Percentiles rank a stretch among this genome's conserved stretches.
Conservation (phyloP, 257 asterid species). For the Striga asiatica region DNA sequence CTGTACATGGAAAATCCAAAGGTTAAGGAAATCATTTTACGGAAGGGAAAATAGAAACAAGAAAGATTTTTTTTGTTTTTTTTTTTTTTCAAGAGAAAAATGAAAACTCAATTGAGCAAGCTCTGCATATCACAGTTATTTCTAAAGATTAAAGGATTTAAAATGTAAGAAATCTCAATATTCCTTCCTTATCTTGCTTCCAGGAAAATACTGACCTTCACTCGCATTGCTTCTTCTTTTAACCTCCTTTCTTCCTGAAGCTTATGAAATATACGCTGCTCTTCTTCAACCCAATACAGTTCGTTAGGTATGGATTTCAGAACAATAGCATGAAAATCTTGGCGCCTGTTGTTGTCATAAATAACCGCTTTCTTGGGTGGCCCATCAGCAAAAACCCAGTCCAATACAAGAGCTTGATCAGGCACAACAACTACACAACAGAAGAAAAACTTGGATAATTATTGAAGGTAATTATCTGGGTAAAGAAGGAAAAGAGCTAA, state of each 20-base stretch:
- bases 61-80: too few species aligned
- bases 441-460: constrained; percentile 17
- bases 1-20: constrained; percentile 33
- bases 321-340: constrained; percentile 81
- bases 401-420: constrained; percentile 62
- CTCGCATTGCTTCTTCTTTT: constrained; percentile 60
- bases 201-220: constrained; percentile 56
- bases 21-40: neutral
- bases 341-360: constrained; percentile 59
- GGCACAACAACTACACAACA: constrained; percentile 68
- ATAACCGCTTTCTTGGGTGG: constrained; percentile 58
- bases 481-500: constrained; percentile 4
- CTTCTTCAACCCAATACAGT: constrained; percentile 78
- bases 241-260: constrained; percentile 67
- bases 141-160: constrained; percentile 8
- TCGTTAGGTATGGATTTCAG: constrained; percentile 44
- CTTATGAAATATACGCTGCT: constrained; percentile 34
- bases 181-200: neutral
- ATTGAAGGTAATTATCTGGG: constrained; percentile 13
- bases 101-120: neutral
- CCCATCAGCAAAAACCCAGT: constrained; percentile 98
- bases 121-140: neutral
- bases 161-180: neutral
- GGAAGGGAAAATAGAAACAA: constrained; percentile 7
- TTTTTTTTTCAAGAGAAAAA: too few species aligned